Conservation (phyloP, 306 rosid genomes). For the barrel medic (Medicago truncatula) region MtrunA17r5.0-ANR NC_053044.1:8001001-8001500, state of each 20-base stretch:
- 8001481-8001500: not conserved
- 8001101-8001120: not conserved
- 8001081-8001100: not conserved
- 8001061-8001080: not conserved
- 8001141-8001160: not conserved
- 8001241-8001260: not conserved
- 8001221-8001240: not conserved
- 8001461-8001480: not conserved
- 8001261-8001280: not conserved
- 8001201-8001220: slow-evolving; percentile 11
- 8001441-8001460: no score
- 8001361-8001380: no score
- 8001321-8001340: no score
- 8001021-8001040: no score
- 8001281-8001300: not conserved
- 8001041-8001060: no score
- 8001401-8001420: no score
- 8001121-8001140: not conserved
- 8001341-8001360: no score
- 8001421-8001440: no score
- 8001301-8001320: not conserved
- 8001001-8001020: no score
- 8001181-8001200: not conserved
- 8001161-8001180: not conserved
- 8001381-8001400: no score